A percentile compares a stretch with the other conserved stretches of the same genome.
These are phyloP conservation scores for Neurospora sp. DNA, from an alignment of 495 filamentous ascomycete genomes.

Conservation along the genomic window DNA sequence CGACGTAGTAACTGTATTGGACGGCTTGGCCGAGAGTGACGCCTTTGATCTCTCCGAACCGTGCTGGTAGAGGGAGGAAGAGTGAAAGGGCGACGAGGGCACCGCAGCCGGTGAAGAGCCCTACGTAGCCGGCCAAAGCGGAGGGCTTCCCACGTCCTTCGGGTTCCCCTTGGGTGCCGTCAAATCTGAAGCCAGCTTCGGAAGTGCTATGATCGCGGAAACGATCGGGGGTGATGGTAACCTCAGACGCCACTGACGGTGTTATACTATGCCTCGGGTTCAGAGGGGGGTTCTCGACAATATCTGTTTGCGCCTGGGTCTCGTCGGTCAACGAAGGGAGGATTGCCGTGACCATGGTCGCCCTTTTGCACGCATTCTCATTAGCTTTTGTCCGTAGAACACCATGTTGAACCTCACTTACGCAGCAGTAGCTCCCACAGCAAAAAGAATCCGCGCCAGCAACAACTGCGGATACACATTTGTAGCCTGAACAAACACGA, in stretches of 20 bases:
- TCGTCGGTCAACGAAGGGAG: conserved; percentile 71
- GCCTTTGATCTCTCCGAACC: conserved; percentile 56
- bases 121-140: conserved; percentile 78
- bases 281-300: conserved; percentile 12
- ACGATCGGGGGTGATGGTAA: conserved; percentile 51
- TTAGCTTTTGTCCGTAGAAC: background rate
- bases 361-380: conserved; percentile 21
- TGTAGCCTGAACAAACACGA: conserved; percentile 72
- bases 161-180: conserved; percentile 3
- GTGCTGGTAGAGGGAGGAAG: conserved; percentile 80
- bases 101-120: conserved; percentile 84
- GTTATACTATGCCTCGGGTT: conserved; percentile 30
- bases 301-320: conserved; percentile 8
- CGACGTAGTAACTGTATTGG: conserved; percentile 72
- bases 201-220: conserved; percentile 21
- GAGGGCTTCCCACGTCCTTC: conserved; percentile 31
- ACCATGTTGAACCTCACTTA: conserved; percentile 25
- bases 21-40: conserved; percentile 59
- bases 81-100: conserved; percentile 70
- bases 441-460: conserved; percentile 78
- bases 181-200: background rate
- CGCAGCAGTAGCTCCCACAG: conserved; percentile 78
- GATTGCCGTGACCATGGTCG: conserved; percentile 96
- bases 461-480: conserved; percentile 88
- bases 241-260: conserved; percentile 49